Percentiles rank a stretch among this genome's conserved stretches.
Conservation (phyloP, 441 rosid species). For the Bocquillonia castaneifolia region DNA sequence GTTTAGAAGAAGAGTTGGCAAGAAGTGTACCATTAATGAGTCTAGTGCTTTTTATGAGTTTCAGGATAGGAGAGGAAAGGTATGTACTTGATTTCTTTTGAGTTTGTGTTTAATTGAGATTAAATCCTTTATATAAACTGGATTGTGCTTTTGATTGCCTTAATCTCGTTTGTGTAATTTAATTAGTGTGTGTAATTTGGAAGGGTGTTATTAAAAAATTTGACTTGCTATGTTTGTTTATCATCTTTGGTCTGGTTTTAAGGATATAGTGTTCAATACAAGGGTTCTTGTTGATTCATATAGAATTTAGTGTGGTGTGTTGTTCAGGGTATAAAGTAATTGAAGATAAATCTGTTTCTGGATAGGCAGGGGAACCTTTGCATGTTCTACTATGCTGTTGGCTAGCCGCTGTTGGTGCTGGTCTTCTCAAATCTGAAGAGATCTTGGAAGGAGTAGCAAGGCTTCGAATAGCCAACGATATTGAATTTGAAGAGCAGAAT, state of each 20-base stretch:
- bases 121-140: no score
- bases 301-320: neutral
- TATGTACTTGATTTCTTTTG: constrained; percentile 29
- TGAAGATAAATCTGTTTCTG: constrained; percentile 27
- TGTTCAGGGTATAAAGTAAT: neutral
- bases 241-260: no score
- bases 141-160: no score
- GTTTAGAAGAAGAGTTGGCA: constrained; percentile 86
- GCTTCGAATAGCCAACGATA: constrained; percentile 73
- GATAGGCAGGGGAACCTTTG: constrained; percentile 86
- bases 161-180: no score
- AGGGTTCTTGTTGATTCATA: neutral
- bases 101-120: neutral
- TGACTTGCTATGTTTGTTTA: no score
- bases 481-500: constrained; percentile 89
- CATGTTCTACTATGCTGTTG: constrained; percentile 89
- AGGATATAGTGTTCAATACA: no score
- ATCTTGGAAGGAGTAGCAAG: constrained; percentile 79
- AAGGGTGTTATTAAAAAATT: no score
- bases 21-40: constrained; percentile 58
- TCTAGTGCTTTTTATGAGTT: constrained; percentile 90
- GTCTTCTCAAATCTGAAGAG: constrained; percentile 89
- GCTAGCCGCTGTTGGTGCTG: constrained; percentile 94
- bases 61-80: constrained; percentile 75
- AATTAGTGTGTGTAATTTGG: no score